Percentiles rank a stretch among this genome's conserved stretches.
Conservation (phyloP, 495 filamentous ascomycete species). For the Hypoxylon fragiforme region DNA sequence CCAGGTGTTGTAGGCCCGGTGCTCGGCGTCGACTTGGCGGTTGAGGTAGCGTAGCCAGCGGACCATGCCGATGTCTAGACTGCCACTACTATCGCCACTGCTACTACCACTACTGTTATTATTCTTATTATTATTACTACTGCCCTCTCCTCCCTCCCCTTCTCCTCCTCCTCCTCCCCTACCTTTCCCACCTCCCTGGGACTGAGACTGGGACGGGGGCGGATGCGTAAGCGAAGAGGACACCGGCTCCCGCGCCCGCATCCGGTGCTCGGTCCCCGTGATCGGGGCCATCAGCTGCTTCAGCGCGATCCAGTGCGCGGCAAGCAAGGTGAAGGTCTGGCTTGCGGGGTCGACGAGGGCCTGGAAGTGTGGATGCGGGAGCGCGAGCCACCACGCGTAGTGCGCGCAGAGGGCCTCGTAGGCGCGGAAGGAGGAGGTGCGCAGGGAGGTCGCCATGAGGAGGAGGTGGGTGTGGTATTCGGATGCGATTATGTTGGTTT, state of each 20-base stretch:
- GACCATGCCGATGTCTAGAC: conserved; percentile 37
- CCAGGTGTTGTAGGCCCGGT: conserved; percentile 49
- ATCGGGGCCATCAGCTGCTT: conserved; percentile 60
- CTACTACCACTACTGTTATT: too few species aligned
- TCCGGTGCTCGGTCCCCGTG: conserved; percentile 36
- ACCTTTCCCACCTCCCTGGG: too few species aligned
- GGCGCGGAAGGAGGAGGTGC: conserved; percentile 40
- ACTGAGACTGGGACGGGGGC: too few species aligned
- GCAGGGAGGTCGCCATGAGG: conserved; percentile 38
- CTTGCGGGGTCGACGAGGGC: conserved; percentile 54
- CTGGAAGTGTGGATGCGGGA: conserved; percentile 58
- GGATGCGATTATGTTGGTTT: conserved; percentile 40
- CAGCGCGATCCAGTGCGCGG: conserved; percentile 61
- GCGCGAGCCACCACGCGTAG: conserved; percentile 53
- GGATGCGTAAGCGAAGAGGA: background rate
- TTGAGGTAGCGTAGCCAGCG: conserved; percentile 51
- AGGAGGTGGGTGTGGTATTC: conserved; percentile 41
- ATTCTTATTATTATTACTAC: too few species aligned
- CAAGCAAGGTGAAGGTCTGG: conserved; percentile 53
- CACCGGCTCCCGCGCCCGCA: conserved; percentile 19
- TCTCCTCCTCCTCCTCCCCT: too few species aligned
- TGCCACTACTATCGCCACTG: too few species aligned
- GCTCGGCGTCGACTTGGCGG: conserved; percentile 41
- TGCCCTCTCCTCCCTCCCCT: too few species aligned
- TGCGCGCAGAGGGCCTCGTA: conserved; percentile 45